A percentile compares a stretch with the other conserved stretches of the same genome.
Evolutionary conservation across 1,284 basidiomycete species (phyloP).

Genomic region (Tausonia pullulans): DNA sequence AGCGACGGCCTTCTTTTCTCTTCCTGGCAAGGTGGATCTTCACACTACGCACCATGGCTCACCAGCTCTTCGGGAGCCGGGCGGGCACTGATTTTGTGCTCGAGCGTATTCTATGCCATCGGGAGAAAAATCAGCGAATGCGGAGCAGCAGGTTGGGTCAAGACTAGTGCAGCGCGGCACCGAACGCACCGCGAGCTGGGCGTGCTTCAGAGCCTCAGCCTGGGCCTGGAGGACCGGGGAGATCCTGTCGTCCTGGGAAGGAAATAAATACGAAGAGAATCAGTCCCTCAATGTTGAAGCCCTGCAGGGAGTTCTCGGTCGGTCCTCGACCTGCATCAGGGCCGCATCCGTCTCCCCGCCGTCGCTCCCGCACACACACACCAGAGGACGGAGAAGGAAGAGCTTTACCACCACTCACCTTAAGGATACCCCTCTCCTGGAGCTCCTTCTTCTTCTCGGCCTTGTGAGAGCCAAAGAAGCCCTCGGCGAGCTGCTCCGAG

Average conservation of each 20-base stretch:
- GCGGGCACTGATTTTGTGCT: constrained; percentile 50
- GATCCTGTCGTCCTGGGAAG: constrained; percentile 47
- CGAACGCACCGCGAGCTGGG: constrained; percentile 49
- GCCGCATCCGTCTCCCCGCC: too few relatives aligned
- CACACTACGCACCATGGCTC: too few relatives aligned
- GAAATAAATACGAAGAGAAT: neutral
- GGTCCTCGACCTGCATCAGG: too few relatives aligned
- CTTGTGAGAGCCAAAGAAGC: constrained; percentile 31
- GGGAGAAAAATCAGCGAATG: neutral
- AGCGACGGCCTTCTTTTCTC: too few relatives aligned
- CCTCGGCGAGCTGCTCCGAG: constrained; percentile 1
- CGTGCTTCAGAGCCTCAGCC: constrained; percentile 51
- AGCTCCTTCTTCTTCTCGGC: constrained; percentile 50
- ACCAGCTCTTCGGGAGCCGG: constrained; percentile 53
- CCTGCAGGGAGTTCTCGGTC: too few relatives aligned
- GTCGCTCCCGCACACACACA: too few relatives aligned
- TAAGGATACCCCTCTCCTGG: constrained; percentile 61
- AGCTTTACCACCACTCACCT: constrained; percentile 37
- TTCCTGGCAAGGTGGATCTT: too few relatives aligned
- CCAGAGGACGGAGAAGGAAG: too few relatives aligned
- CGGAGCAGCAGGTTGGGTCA: neutral
- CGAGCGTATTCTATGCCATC: constrained; percentile 50
- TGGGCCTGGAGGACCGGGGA: constrained; percentile 55
- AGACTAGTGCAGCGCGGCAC: neutral
- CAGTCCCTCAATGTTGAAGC: too few relatives aligned